phyloP scores from a whole-genome alignment of 768 basidiomycete species.

The Tricholomella constricta region DNA sequence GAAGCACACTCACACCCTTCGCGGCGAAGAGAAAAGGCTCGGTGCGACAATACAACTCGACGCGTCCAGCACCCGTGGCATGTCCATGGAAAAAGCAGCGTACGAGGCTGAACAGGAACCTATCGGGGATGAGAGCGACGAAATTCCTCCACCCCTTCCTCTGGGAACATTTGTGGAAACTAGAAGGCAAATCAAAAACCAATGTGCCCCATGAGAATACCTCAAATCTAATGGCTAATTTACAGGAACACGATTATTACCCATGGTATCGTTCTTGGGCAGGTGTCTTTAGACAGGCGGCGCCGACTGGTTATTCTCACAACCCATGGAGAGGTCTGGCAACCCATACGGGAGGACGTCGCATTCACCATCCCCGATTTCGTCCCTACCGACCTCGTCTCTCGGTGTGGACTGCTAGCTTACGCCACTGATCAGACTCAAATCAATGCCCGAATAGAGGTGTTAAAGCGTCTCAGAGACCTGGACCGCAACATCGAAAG shows the following conservation, averaged over 20 bases:
- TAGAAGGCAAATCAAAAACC: constrained; percentile 39
- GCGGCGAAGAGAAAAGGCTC: constrained; percentile 43
- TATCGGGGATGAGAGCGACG: constrained; percentile 14
- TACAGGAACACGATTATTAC: constrained; percentile 32
- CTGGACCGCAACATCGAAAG: constrained; percentile 51
- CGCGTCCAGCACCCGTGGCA: neutral
- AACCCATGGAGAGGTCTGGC: constrained; percentile 57
- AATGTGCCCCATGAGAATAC: constrained; percentile 1
- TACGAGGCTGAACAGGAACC: constrained; percentile 14
- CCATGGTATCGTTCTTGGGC: constrained; percentile 40
- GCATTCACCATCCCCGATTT: constrained; percentile 63
- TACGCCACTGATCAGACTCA: constrained; percentile 35
- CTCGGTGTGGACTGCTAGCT: constrained; percentile 45
- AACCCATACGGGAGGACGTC: constrained; percentile 52
- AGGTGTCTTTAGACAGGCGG: constrained; percentile 21
- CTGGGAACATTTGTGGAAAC: constrained; percentile 57
- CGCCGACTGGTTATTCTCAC: constrained; percentile 28
- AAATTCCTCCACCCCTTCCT: constrained; percentile 23
- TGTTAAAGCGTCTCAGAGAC: constrained; percentile 59
- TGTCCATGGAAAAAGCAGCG: constrained; percentile 18
- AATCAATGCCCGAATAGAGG: constrained; percentile 61
- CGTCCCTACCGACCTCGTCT: constrained; percentile 44
- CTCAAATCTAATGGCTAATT: constrained; percentile 1
- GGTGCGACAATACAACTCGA: constrained; percentile 13
- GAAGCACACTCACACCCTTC: constrained; percentile 35